Base-by-base conservation (phyloP, 345 rosid genomes). In the Xanthoceras sorbifolium region DNA sequence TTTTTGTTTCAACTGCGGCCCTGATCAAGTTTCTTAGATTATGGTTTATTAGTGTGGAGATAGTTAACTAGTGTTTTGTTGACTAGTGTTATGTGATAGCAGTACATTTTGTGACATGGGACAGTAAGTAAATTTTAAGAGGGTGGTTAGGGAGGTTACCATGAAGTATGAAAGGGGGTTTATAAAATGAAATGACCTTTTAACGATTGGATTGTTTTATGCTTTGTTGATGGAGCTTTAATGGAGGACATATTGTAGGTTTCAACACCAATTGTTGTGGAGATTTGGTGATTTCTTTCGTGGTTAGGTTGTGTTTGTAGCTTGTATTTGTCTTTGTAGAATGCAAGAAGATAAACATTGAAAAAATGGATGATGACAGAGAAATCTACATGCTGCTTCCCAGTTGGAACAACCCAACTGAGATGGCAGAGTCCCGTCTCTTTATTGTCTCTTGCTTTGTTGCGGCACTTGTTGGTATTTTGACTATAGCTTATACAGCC, bases 401-500 rank as follows among this genome's bases (percentile, higher is more conserved):
- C 6, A 74, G 82, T 79, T 87, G 88, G 92, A 88, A 71, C 71
- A 81, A 57, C 82, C 80, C 91, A 8, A 65, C 86, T 54, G 94
- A 90, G n/a, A 44, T 78, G 42, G 73, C 69, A 0, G 94, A 87
- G 70, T 96, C 97, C 74, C 86, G 34, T 14, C 79, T 92, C 52
- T 87, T 92, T 61, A 83, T 92, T 70, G 23, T 93, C 62, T 87
- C 97, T 54, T 92, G 94, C 26, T 76, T 88, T 46, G 69, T 89
- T 29, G 97, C 98, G 78, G 94, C 91, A 23, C 82, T 92, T 40
- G 86, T 93, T 84, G 98, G 99, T 71, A 79, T 96, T 68, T 79
- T 90, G 78, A 93, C 98, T 25, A 93, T 96, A 57, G 91, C 91
- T 67, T 96, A 90, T 81, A 92, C 97, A 0, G 97, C 98, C 76